phyloP scores from a whole-genome alignment of 2,329 filamentous ascomycete genomes.

The Magnaporthiopsis incrustans region DNA sequence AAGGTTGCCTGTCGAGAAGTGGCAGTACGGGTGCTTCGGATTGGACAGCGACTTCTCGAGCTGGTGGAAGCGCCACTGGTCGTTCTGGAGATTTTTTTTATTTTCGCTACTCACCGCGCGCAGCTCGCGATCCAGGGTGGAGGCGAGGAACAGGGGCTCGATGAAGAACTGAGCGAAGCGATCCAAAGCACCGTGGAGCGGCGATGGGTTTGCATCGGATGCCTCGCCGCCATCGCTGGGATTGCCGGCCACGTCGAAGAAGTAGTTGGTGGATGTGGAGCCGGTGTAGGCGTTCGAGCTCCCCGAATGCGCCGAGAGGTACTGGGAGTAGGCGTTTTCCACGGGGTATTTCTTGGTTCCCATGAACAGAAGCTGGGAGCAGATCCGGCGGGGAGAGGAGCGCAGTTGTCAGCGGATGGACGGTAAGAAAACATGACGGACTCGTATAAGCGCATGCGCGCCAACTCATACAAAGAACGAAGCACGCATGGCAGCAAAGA shows the following conservation, averaged over 20 bases:
- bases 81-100: constrained; percentile 93
- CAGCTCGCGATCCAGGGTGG: constrained; percentile 78
- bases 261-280: constrained; percentile 92
- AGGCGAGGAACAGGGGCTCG: constrained; percentile 75
- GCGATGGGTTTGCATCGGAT: constrained; percentile 47
- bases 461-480: not conserved
- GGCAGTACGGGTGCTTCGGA: constrained; percentile 77
- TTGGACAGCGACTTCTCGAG: constrained; percentile 84
- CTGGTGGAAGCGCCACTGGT: constrained; percentile 81
- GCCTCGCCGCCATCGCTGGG: constrained; percentile 52
- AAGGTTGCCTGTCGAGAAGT: constrained; percentile 86
- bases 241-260: constrained; percentile 87
- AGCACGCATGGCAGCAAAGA: constrained; percentile 7
- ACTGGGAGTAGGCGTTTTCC: constrained; percentile 94
- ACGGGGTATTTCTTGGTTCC: constrained; percentile 95
- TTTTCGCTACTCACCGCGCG: constrained; percentile 79
- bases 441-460: too few species aligned
- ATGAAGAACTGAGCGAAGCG: constrained; percentile 94
- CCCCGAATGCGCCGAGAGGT: constrained; percentile 82
- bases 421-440: not conserved
- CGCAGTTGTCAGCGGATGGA: not conserved
- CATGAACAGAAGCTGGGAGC: constrained; percentile 75
- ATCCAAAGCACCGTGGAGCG: constrained; percentile 73
- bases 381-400: not conserved
- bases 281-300: constrained; percentile 94